Base-by-base conservation (phyloP, 2,329 filamentous ascomycete genomes). In the Zasmidium angulare region DNA sequence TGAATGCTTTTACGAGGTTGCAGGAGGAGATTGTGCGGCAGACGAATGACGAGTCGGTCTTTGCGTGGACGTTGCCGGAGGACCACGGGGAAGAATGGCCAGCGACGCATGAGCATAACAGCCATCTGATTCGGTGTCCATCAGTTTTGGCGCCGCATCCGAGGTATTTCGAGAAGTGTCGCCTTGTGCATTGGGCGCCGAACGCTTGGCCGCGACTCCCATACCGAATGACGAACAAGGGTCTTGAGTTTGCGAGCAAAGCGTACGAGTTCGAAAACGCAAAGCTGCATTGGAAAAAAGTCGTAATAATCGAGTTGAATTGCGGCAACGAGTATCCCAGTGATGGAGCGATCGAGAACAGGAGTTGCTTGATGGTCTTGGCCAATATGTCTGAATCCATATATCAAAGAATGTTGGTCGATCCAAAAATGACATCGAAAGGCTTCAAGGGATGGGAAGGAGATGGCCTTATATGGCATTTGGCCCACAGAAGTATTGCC, bases 1-100 rank as follows among this genome's bases (percentile, higher is more conserved):
- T 21, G 1, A 65, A 61, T 14, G 69, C 69, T 10, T 72, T 70
- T 46, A 48, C 24, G 81, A 77, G 51, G 84, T 40, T 65, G 7
- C 59, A 64, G 53, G 59, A 64, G 46, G 63, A 64, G 49, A 65
- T 65, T 43, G 43, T 61, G 9, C n/a, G 29, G 17, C 21, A 11
- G 2, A 54, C 55, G 3, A 46, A 53, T 46, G 54, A 61, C 26
- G 36, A 61, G 29, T 57, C 58, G 3, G 56, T 61, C 20, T 54
- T 61, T 46, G 58, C 54, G 7, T 61, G 58, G 58, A 57, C 48
- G 12, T 19, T 43, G 36, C 36, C 36, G 7, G 14, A 43, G 6
- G 6, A 17, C 3, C 3, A 19, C 4, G n/a, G 3, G 36, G 36
- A 19, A 4, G 36, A 43, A 7, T 43, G 36, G 36, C 3, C 12